Percentiles rank a stretch among this genome's conserved stretches.
phyloP scores from a whole-genome alignment of 2,329 filamentous ascomycete genomes.

The Curvularia hawaiiensis region DNA sequence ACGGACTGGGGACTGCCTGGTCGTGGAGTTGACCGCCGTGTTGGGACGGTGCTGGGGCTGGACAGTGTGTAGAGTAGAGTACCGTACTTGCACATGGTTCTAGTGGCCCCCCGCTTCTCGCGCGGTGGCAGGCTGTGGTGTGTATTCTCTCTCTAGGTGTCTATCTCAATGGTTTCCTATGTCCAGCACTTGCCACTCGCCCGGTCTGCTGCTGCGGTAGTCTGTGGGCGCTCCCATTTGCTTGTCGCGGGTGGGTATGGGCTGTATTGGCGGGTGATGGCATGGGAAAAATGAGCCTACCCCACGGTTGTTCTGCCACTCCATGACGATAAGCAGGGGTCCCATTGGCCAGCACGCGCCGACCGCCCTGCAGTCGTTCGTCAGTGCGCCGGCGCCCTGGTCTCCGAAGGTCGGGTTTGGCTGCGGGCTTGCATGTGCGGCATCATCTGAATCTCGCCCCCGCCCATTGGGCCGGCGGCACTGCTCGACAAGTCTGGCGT shows the following conservation, averaged over 20 bases:
- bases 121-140: neutral
- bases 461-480: constrained; percentile 37
- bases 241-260: constrained; percentile 26
- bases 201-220: neutral
- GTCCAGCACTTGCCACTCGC: neutral
- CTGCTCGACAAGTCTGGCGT: constrained; percentile 29
- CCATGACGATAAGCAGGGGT: constrained; percentile 31
- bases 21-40: constrained; percentile 17
- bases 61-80: constrained; percentile 2
- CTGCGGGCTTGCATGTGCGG: constrained; percentile 33
- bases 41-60: constrained; percentile 10
- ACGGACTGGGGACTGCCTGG: constrained; percentile 24
- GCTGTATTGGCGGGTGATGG: constrained; percentile 29
- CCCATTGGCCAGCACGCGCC: constrained; percentile 34
- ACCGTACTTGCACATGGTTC: constrained; percentile 23
- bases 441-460: constrained; percentile 27
- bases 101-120: constrained; percentile 7
- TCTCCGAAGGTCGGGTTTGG: constrained; percentile 40
- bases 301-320: constrained; percentile 45
- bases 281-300: constrained; percentile 41
- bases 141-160: neutral
- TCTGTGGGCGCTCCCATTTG: neutral
- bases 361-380: constrained; percentile 21
- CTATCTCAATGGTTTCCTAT: too few relatives aligned
- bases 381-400: constrained; percentile 31